These are phyloP conservation scores for Nakazawaea ishiwadae DNA, from an alignment of 805 yeast species.

Conservation along the genomic window DNA sequence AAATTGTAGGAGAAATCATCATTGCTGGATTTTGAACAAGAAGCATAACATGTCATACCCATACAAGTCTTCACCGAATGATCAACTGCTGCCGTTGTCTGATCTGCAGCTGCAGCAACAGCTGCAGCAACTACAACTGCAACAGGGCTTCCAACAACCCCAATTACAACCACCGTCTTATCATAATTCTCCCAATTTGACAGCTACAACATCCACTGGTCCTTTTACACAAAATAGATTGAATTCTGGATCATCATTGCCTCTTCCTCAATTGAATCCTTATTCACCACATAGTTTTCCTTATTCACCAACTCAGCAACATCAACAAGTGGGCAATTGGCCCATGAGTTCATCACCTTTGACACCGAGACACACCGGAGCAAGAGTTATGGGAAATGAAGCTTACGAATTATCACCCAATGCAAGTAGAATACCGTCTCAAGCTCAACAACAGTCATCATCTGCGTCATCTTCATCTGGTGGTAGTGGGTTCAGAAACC, in stretches of 20 bases:
- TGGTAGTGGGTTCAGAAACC: constrained; percentile 10
- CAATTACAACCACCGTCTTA: constrained; percentile 1
- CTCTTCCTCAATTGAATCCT: constrained; percentile 1
- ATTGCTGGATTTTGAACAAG: no score
- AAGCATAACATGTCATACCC: constrained; percentile 5
- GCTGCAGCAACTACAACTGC: constrained; percentile 1
- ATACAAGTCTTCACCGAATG: constrained; percentile 1
- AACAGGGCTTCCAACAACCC: background rate
- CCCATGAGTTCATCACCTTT: constrained; percentile 5
- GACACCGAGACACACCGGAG: constrained; percentile 2
- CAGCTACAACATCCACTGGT: background rate
- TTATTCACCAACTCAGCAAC: constrained; percentile 6
- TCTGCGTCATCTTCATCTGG: background rate
- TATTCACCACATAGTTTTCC: constrained; percentile 4
- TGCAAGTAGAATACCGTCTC: constrained; percentile 1
- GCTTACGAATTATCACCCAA: constrained; percentile 4
- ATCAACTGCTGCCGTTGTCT: background rate
- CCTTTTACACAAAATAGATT: background rate
- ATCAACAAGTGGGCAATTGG: background rate
- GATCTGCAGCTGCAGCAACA: constrained; percentile 1
- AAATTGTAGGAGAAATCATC: no score
- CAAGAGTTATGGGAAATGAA: constrained; percentile 1
- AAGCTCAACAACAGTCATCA: background rate
- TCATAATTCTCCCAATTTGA: background rate
- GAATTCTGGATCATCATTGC: background rate